Evolutionary conservation across 192 early-diverging fungal species (phyloP).

Genomic region (Podochytrium sp.): DNA sequence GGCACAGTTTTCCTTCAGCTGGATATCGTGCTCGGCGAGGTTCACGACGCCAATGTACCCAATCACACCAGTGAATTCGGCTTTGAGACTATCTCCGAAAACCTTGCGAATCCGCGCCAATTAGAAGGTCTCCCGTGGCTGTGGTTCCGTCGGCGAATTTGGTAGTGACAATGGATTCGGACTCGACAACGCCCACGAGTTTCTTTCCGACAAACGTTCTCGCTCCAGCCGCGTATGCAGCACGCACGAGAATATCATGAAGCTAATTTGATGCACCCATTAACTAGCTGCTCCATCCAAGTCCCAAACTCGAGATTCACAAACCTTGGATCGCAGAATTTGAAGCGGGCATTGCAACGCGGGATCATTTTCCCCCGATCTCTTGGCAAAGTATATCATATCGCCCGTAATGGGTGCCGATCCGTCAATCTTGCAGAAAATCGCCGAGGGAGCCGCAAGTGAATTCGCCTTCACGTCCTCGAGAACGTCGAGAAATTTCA

Average conservation of each 20-base stretch:
- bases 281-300: background rate
- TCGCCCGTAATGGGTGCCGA: background rate
- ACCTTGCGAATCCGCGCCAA: slow-evolving; percentile 26
- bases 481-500: slow-evolving; percentile 19
- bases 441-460: background rate
- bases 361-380: background rate
- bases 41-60: slow-evolving; percentile 25
- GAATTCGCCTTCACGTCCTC: slow-evolving; percentile 2
- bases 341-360: background rate
- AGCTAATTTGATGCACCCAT: background rate
- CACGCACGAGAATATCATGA: slow-evolving; percentile 10
- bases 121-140: slow-evolving; percentile 13
- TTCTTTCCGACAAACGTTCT: background rate
- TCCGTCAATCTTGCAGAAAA: no score
- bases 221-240: slow-evolving; percentile 4
- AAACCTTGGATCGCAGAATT: slow-evolving; percentile 18
- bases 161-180: background rate
- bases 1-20: background rate
- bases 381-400: background rate
- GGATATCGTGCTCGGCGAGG: background rate
- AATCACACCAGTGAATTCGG: slow-evolving; percentile 14
- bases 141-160: background rate
- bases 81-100: slow-evolving; percentile 31
- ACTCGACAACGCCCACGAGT: background rate
- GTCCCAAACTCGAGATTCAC: no score